Base-by-base conservation (phyloP, 208 protist genomes). In the Leishmania guyanensis region DNA sequence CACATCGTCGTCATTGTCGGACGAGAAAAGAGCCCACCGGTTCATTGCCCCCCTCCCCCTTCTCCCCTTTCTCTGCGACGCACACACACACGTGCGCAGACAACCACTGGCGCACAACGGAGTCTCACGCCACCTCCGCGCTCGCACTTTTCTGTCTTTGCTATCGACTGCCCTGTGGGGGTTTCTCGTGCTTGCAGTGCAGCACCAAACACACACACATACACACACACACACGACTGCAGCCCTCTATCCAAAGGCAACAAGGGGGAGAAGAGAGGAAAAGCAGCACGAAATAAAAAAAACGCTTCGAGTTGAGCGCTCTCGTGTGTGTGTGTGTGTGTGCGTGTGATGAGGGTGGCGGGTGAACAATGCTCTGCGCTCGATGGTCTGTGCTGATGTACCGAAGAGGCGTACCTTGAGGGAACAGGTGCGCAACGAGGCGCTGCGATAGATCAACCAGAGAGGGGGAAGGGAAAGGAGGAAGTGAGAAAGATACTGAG, bases 1-100 rank as follows among this genome's bases (percentile, higher is more conserved):
- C 10, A 3, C 43, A 53, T 76, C 72, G 33, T 76, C 72, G 51
- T 84, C 85, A 58, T 72, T 84, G 62, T 86, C 82, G 26, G 74
- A 65, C 43, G 54, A 60, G 10, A 84, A 84, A 29, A 83, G 65
- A 9, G 36, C 33, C 0, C 65, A 71, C 50, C 76, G 60, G 17
- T 36, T 68, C 84, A 87, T 87, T 33, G 5, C 17, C 17, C 33
- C 29, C 46, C 12, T 43, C 2, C 66, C 66, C 3, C 39, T 46
- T 0, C 43, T 46, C 58, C 14, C 58, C 58, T 33, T 26, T 29
- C 58, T 39, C 39, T 48, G 36, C 16, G 20, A 48, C 29, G 29
- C 29, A 68, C 29, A 68, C 29, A 17, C 62, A 68, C 29, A 6
- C n/a, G 0, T 14, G 43, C 48, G 43, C 48, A 17, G 43, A 54